Conservation (phyloP, 768 basidiomycete genomes). For the Naematelia encephala region DNA sequence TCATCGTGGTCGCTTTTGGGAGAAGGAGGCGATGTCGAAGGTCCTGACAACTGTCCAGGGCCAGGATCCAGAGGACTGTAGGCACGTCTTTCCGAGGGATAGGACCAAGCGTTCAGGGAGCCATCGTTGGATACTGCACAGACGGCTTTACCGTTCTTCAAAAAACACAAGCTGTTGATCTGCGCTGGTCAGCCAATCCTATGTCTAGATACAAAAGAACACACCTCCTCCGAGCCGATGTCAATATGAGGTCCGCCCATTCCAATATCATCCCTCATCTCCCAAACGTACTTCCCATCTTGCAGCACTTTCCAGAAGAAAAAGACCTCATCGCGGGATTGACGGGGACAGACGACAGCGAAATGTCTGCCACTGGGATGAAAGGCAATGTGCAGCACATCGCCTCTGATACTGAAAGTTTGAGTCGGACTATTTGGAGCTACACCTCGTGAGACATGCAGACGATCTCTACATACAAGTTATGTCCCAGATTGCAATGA, state of each 20-base stretch:
- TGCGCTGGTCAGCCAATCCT: conserved; percentile 3
- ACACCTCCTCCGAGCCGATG: conserved; percentile 40
- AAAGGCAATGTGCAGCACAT: conserved; percentile 37
- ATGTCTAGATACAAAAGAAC: background rate
- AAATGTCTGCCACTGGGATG: conserved; percentile 40
- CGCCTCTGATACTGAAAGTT: conserved; percentile 33
- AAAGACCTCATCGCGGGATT: conserved; percentile 36
- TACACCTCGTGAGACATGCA: conserved; percentile 2
- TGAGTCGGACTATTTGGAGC: conserved; percentile 24
- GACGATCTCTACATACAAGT: conserved; percentile 16
- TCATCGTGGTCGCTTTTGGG: conserved; percentile 1
- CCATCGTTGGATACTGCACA: conserved; percentile 45
- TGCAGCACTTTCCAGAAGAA: conserved; percentile 26
- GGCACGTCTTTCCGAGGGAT: conserved; percentile 9
- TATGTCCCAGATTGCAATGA: conserved; percentile 36
- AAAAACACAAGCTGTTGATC: conserved; percentile 42
- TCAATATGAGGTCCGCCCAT: conserved; percentile 28
- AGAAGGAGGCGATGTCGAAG: background rate
- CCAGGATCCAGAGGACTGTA: background rate
- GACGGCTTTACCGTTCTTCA: conserved; percentile 33
- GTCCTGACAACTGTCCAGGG: background rate
- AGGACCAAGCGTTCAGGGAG: conserved; percentile 35
- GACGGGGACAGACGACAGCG: conserved; percentile 35
- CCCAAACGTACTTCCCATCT: conserved; percentile 32
- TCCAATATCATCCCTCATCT: conserved; percentile 30